Percentiles rank a stretch among this genome's conserved stretches.
These are phyloP conservation scores for Xylogone sp. DNA, from an alignment of 2,329 filamentous ascomycete genomes.

Conservation along the genomic window DNA sequence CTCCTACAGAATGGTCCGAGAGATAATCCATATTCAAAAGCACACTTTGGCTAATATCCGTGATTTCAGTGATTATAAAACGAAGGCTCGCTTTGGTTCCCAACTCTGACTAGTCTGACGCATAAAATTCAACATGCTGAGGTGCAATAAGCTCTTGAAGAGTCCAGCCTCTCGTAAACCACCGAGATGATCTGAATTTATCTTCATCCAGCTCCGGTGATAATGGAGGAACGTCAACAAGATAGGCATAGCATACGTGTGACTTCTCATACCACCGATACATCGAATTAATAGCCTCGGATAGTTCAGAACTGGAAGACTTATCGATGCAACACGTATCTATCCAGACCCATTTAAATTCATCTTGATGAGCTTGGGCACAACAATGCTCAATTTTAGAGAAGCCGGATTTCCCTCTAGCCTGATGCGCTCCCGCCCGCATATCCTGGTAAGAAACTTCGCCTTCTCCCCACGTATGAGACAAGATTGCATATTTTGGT, in stretches of 20 bases:
- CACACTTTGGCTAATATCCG: neutral
- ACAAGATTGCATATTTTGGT: conserved; percentile 35
- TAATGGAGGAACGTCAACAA: conserved; percentile 5
- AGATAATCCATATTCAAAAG: neutral
- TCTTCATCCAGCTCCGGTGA: neutral
- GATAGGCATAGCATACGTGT: conserved; percentile 10
- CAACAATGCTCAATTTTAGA: conserved; percentile 7
- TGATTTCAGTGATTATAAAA: conserved; percentile 7
- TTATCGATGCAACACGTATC: conserved; percentile 16
- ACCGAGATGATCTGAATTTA: neutral
- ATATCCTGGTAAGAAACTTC: conserved; percentile 31
- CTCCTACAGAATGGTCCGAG: conserved; percentile 19
- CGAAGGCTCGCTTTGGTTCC: neutral
- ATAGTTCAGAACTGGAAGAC: conserved; percentile 5
- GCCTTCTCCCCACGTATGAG: conserved; percentile 33
- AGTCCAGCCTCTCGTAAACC: no score
- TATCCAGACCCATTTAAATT: conserved; percentile 5
- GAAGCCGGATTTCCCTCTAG: conserved; percentile 15
- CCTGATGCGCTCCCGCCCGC: neutral
- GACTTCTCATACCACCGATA: conserved; percentile 7
- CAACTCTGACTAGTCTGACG: neutral
- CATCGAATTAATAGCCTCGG: conserved; percentile 8
- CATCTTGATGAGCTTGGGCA: neutral
- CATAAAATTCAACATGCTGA: conserved; percentile 5
- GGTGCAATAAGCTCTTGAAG: neutral